Percentiles rank a stretch among this genome's conserved stretches.
phyloP scores from a whole-genome alignment of 306 rosid genomes.

The Lathyrus oleraceus region DNA sequence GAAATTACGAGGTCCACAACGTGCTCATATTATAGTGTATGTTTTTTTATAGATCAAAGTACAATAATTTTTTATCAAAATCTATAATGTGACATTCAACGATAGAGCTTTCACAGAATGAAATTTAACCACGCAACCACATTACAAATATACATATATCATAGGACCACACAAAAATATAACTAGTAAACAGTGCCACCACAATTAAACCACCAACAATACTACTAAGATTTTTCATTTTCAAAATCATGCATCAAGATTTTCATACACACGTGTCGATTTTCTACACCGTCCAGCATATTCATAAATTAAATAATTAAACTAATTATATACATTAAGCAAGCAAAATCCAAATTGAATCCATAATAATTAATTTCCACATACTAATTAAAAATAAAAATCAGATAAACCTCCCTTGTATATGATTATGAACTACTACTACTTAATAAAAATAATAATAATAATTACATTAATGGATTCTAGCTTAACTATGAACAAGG shows the following conservation, averaged over 20 bases:
- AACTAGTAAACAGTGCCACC: slow-evolving; percentile 25
- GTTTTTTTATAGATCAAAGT: slow-evolving; percentile 20
- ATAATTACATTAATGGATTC: slow-evolving; percentile 44
- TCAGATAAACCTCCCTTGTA: slow-evolving; percentile 36
- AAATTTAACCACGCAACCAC: slow-evolving; percentile 40
- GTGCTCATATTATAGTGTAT: slow-evolving; percentile 31
- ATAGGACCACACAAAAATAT: slow-evolving; percentile 33
- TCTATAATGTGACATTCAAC: slow-evolving; percentile 29
- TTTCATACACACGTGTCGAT: slow-evolving; percentile 33
- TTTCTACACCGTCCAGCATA: slow-evolving; percentile 15
- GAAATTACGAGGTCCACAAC: slow-evolving; percentile 43
- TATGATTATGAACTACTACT: slow-evolving; percentile 30
- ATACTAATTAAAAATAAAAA: slow-evolving; percentile 26
- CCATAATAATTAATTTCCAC: slow-evolving; percentile 23
- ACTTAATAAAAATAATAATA: background rate
- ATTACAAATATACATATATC: background rate
- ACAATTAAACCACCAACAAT: slow-evolving; percentile 20
- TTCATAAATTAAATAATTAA: background rate
- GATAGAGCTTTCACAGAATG: slow-evolving; percentile 38
- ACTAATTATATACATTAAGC: background rate
- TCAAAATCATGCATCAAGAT: slow-evolving; percentile 11
- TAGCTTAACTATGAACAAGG: slow-evolving; percentile 51
- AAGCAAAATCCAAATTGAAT: slow-evolving; percentile 26
- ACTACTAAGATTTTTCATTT: slow-evolving; percentile 27
- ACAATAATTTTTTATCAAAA: background rate